Percentiles rank a stretch among this genome's conserved stretches.
Conservation (phyloP, 352 stramenopile species). For the Pythium diclinum region DNA sequence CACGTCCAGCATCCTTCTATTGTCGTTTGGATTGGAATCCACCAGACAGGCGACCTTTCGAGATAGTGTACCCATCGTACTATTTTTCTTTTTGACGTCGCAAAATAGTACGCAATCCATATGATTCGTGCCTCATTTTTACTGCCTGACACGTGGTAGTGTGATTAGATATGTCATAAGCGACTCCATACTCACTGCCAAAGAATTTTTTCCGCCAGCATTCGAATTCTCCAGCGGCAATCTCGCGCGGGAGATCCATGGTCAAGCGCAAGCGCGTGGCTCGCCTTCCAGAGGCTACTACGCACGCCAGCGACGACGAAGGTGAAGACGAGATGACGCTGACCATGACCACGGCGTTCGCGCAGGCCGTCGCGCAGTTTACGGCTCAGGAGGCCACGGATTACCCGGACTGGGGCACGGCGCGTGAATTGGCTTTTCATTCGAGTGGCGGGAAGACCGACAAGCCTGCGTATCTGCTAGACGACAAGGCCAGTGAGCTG, state of each 20-base stretch:
- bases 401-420: slow-evolving; percentile 22
- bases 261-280: slow-evolving; percentile 24
- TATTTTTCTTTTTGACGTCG: background rate
- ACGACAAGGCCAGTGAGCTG: background rate
- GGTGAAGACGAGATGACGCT: background rate
- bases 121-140: no score
- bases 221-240: background rate
- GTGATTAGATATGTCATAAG: no score
- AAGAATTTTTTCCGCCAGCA: background rate
- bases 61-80: slow-evolving; percentile 4
- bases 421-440: slow-evolving; percentile 11
- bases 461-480: slow-evolving; percentile 16
- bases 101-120: background rate
- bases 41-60: background rate
- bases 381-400: background rate
- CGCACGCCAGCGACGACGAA: background rate
- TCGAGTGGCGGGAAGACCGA: slow-evolving; percentile 1
- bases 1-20: slow-evolving; percentile 37
- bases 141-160: no score
- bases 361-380: background rate
- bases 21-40: background rate
- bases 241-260: slow-evolving; percentile 1
- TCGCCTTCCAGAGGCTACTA: background rate
- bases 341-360: background rate
- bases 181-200: background rate